Evolutionary conservation across 2,329 filamentous ascomycete genomes (phyloP).

Genomic region (Blastomyces percursus): DNA sequence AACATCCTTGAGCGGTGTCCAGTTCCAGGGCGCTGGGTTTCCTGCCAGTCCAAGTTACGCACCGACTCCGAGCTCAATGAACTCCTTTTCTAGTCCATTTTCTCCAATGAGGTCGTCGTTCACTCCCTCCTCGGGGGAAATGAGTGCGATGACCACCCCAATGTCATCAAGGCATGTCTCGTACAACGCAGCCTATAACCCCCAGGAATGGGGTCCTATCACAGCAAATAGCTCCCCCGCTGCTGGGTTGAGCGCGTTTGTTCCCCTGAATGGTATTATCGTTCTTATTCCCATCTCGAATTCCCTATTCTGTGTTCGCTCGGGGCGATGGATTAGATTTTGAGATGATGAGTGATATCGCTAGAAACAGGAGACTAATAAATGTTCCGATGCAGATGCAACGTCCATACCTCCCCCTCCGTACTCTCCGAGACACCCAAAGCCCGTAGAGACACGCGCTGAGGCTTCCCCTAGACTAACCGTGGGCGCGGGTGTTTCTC

Average conservation of each 20-base stretch:
- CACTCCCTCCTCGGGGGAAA: conserved; percentile 27
- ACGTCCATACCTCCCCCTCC: conserved; percentile 12
- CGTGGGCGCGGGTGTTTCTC: not conserved
- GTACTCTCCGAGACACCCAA: conserved; percentile 11
- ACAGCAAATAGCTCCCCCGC: conserved; percentile 17
- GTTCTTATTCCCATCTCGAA: conserved; percentile 6
- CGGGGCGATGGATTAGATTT: not conserved
- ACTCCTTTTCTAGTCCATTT: conserved; percentile 36
- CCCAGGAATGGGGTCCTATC: conserved; percentile 39
- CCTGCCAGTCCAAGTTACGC: conserved; percentile 21
- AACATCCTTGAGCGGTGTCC: conserved; percentile 29
- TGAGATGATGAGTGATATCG: not conserved
- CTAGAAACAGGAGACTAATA: not conserved
- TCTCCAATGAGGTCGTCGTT: conserved; percentile 26
- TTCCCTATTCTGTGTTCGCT: not conserved
- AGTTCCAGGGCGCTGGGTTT: conserved; percentile 26
- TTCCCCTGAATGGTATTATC: conserved; percentile 20
- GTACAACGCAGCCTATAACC: conserved; percentile 39
- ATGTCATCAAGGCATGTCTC: conserved; percentile 33
- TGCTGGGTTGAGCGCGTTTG: conserved; percentile 20
- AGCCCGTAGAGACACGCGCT: not conserved
- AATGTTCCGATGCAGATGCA: not conserved
- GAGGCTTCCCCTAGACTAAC: not conserved
- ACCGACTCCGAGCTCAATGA: conserved; percentile 30
- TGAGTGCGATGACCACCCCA: conserved; percentile 29